phyloP scores from a whole-genome alignment of 2,329 filamentous ascomycete species.

The Talaromyces marneffei region DNA sequence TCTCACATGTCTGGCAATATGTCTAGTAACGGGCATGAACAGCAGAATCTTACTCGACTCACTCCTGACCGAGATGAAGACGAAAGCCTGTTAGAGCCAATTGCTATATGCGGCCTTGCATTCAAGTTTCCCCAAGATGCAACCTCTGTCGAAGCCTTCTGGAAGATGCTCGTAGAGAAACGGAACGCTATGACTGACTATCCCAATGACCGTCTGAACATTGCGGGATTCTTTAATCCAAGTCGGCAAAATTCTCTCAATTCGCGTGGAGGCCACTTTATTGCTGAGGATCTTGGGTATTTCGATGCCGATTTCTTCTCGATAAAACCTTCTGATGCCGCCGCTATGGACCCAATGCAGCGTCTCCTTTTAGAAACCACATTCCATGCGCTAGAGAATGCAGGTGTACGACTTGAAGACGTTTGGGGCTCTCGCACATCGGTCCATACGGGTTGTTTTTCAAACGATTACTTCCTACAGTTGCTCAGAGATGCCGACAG shows the following conservation, averaged over 20 bases:
- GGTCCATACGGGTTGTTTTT: conserved; percentile 5
- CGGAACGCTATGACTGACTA: conserved; percentile 9
- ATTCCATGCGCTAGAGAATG: conserved; percentile 33
- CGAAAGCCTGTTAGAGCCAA: neutral
- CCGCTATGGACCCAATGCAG: neutral
- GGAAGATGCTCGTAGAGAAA: conserved; percentile 14
- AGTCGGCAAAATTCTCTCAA: conserved; percentile 7
- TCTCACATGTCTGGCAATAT: neutral
- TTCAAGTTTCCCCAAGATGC: conserved; percentile 12
- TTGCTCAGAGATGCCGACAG: neutral
- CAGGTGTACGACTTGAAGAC: conserved; percentile 5
- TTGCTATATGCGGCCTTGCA: neutral
- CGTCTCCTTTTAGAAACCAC: conserved; percentile 20
- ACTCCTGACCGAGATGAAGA: neutral
- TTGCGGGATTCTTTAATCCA: neutral
- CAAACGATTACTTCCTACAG: neutral
- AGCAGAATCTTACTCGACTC: neutral
- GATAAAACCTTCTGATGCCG: neutral
- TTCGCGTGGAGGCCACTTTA: conserved; percentile 16
- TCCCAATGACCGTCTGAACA: neutral
- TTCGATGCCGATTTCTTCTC: conserved; percentile 29
- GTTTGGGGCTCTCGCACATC: neutral
- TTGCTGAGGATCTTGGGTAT: conserved; percentile 17
- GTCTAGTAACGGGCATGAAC: neutral
- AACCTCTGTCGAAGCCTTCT: conserved; percentile 12